Evolutionary conservation across 768 basidiomycete species (phyloP).

Genomic region (Mycena chlorophos): DNA sequence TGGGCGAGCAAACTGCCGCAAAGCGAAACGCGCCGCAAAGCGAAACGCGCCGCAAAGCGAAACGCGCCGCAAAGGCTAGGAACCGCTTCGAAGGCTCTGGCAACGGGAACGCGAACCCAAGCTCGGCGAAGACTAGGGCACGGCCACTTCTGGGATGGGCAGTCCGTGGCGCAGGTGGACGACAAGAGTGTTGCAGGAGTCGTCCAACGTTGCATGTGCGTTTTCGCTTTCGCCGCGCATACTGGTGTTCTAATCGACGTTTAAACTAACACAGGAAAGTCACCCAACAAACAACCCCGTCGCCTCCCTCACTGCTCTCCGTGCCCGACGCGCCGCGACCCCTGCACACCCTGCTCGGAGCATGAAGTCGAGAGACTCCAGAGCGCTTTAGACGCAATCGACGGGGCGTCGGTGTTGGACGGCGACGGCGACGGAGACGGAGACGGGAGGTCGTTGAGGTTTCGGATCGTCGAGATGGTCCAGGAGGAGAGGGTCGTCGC

Average conservation of each 20-base stretch:
- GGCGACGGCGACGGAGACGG: slow-evolving; percentile 69
- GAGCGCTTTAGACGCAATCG: slow-evolving; percentile 63
- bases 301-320: slow-evolving; percentile 57
- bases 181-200: slow-evolving; percentile 79
- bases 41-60: slow-evolving; percentile 44
- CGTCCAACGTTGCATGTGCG: slow-evolving; percentile 84
- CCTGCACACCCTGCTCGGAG: slow-evolving; percentile 49
- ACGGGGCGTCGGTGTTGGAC: slow-evolving; percentile 70
- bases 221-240: slow-evolving; percentile 10
- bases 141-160: slow-evolving; percentile 52
- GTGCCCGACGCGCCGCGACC: slow-evolving; percentile 66
- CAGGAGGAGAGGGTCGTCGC: slow-evolving; percentile 56
- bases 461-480: slow-evolving; percentile 64
- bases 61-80: slow-evolving; percentile 41
- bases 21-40: no score
- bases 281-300: slow-evolving; percentile 71
- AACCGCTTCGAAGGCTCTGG: slow-evolving; percentile 46
- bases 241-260: neutral
- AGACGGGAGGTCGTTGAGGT: slow-evolving; percentile 69
- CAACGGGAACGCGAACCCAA: no score
- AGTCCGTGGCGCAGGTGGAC: slow-evolving; percentile 58
- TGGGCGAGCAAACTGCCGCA: slow-evolving; percentile 47
- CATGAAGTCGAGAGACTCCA: slow-evolving; percentile 50
- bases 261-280: slow-evolving; percentile 79
- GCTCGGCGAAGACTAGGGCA: slow-evolving; percentile 47